Evolutionary conservation across 2,329 filamentous ascomycete genomes (phyloP).

Genomic region (Xylariaceae sp.): DNA sequence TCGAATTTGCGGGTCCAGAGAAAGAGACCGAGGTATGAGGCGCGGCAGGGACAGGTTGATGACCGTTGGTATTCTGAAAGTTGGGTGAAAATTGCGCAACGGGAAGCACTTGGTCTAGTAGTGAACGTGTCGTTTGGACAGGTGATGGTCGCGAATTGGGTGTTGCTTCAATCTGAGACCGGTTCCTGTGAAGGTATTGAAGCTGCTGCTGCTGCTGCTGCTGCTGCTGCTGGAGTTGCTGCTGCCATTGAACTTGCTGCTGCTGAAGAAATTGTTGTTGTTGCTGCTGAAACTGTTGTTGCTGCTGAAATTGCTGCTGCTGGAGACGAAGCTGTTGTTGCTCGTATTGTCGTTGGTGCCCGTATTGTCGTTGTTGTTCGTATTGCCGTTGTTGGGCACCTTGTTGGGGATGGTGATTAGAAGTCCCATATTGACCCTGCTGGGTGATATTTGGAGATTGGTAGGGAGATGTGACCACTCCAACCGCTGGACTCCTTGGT

Average conservation of each 20-base stretch:
- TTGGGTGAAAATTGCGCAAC: slow-evolving; percentile 8
- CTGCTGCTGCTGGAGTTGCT: slow-evolving; percentile 2
- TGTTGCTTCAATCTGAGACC: slow-evolving; percentile 10
- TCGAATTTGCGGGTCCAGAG: not conserved
- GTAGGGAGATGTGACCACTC: slow-evolving; percentile 7
- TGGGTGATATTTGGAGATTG: slow-evolving; percentile 8
- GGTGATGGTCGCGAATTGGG: slow-evolving; percentile 17
- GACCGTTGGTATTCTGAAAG: slow-evolving; percentile 10
- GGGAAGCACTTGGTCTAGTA: not conserved
- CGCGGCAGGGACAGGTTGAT: not conserved
- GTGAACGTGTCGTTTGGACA: not conserved
- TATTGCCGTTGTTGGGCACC: not conserved
- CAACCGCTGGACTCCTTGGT: slow-evolving; percentile 9
- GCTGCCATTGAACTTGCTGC: not conserved
- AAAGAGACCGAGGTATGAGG: not conserved
- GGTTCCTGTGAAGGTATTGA: slow-evolving; percentile 13
- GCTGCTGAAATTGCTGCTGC: slow-evolving; percentile 15
- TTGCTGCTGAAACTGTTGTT: slow-evolving; percentile 10
- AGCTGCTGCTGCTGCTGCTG: slow-evolving; percentile 11
- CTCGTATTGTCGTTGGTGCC: slow-evolving; percentile 18
- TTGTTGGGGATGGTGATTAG: slow-evolving; percentile 4
- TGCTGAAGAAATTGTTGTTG: slow-evolving; percentile 18
- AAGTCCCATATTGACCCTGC: slow-evolving; percentile 19
- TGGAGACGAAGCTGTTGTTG: slow-evolving; percentile 6
- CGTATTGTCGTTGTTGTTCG: slow-evolving; percentile 12